Base-by-base conservation (phyloP, 306 rosid species). In the Cicer yamashitae region DNA sequence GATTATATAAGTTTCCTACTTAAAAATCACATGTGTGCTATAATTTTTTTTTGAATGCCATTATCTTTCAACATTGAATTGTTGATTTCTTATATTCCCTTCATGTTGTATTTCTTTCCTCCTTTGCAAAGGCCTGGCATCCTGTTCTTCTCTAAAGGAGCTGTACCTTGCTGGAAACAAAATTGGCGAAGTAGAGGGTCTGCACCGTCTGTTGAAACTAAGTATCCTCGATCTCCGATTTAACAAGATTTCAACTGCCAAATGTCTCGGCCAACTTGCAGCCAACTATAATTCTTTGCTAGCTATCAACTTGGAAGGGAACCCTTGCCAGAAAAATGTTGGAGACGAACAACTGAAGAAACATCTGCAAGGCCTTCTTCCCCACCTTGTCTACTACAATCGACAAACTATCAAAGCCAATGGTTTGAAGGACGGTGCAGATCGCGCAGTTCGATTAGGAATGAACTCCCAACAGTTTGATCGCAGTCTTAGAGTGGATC, bases 311-410 rank as follows among this genome's bases (percentile, higher is more conserved):
- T 82, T 90, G 87, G 97, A 92, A 66, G 99, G 99, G 65, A 94
- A 92, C 87, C 96, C 97, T 0, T 89, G 91, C 41, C 99, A 92
- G 82, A 94, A 90, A 84, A 94, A 94, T 57, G 99, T 94, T 25
- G 99, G 97, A 20, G 97, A 94, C 68, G 99, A 94, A 64, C 97
- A 92, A 60, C 84, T 94, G 76, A 94, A 89, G 89, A 94, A 96
- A 47, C 77, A 85, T 80, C 89, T 92, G 73, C 98, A 90, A 67
- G 86, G 93, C 70, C 98, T 92, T 83, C 98, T 96, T 72, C 98
- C 99, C 71, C 89, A 92, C 77, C 85, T 94, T 81, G 89, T 81
- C 75, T 91, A 88, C 90, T 89, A 79, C 81, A 94, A 94, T 73
- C 60, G 97, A 64, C 92, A 86, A 68, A 71, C 90, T 50, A 77